Evolutionary conservation across 352 stramenopile species (phyloP).

Genomic region (Globisporangium nunn): DNA sequence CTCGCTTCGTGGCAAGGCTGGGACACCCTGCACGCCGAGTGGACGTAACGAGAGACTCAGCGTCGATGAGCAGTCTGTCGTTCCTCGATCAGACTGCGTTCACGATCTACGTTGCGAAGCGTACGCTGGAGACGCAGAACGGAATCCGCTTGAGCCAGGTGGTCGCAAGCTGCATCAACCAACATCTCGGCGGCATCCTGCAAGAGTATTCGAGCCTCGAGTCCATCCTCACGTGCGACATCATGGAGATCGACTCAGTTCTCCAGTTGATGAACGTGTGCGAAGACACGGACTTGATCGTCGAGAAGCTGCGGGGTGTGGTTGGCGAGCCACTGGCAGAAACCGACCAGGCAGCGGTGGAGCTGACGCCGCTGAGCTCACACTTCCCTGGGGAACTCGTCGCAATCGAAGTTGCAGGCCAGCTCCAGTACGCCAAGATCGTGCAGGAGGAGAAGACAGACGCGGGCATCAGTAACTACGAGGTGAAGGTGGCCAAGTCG

Average conservation of each 20-base stretch:
- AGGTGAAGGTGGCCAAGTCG: constrained; percentile 49
- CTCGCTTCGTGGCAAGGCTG: constrained; percentile 56
- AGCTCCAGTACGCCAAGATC: constrained; percentile 57
- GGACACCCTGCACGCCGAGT: constrained; percentile 35
- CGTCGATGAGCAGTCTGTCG: constrained; percentile 38
- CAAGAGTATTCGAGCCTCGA: constrained; percentile 59
- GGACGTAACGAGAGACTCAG: constrained; percentile 54
- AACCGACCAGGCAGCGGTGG: constrained; percentile 33
- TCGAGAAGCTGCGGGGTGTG: constrained; percentile 58
- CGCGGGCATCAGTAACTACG: constrained; percentile 38
- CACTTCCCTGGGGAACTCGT: constrained; percentile 66
- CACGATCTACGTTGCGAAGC: constrained; percentile 48
- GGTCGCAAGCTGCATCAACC: constrained; percentile 60
- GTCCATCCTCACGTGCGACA: constrained; percentile 52
- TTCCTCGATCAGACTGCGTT: constrained; percentile 39
- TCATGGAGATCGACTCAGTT: constrained; percentile 36
- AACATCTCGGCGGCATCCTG: constrained; percentile 49
- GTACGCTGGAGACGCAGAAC: constrained; percentile 20
- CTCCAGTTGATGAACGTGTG: constrained; percentile 57
- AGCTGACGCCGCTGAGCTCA: constrained; percentile 58
- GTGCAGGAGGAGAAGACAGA: constrained; percentile 25
- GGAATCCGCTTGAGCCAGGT: constrained; percentile 50
- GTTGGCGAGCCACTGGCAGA: constrained; percentile 46
- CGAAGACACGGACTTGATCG: constrained; percentile 52
- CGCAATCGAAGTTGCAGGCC: constrained; percentile 40